phyloP scores from a whole-genome alignment of 2,329 filamentous ascomycete species.

The Pseudofabraea citricarpa region DNA sequence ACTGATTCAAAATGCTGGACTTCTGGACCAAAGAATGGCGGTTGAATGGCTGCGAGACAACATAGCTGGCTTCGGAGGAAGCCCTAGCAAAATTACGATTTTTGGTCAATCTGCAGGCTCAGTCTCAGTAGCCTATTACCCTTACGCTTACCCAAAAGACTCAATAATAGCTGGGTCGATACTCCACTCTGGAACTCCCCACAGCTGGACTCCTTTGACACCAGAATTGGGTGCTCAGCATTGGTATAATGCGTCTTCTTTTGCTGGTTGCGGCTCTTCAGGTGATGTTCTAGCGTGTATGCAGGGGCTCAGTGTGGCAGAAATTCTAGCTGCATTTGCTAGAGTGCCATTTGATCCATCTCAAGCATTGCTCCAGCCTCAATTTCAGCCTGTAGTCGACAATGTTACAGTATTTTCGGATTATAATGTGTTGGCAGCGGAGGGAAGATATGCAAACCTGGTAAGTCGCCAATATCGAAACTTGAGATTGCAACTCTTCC shows the following conservation, averaged over 20 bases:
- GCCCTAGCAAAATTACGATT: slow-evolving; percentile 30
- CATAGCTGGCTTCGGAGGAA: slow-evolving; percentile 52
- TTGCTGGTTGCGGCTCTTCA: slow-evolving; percentile 14
- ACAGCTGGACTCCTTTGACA: slow-evolving; percentile 9
- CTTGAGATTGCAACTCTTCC: not conserved
- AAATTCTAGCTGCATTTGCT: slow-evolving; percentile 9
- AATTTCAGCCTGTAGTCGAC: slow-evolving; percentile 11
- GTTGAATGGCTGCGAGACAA: slow-evolving; percentile 55
- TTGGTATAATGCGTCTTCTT: slow-evolving; percentile 12
- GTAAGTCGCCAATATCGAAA: too few species aligned
- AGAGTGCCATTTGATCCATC: slow-evolving; percentile 7
- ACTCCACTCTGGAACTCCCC: slow-evolving; percentile 16
- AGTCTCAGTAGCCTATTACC: slow-evolving; percentile 14
- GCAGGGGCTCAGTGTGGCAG: slow-evolving; percentile 8
- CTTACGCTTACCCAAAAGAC: slow-evolving; percentile 16
- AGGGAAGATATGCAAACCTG: slow-evolving; percentile 12
- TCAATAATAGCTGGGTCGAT: slow-evolving; percentile 20
- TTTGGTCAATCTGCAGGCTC: slow-evolving; percentile 23
- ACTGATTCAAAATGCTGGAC: slow-evolving; percentile 32
- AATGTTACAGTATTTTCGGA: slow-evolving; percentile 9
- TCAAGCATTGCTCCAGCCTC: slow-evolving; percentile 7
- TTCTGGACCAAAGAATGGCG: slow-evolving; percentile 53
- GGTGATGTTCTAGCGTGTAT: slow-evolving; percentile 9
- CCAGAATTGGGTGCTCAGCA: slow-evolving; percentile 4
- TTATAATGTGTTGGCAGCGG: slow-evolving; percentile 7